A percentile compares a stretch with the other conserved stretches of the same genome.
phyloP scores from a whole-genome alignment of 2,329 filamentous ascomycete species.

The Arthrobotrys entomopaga region DNA sequence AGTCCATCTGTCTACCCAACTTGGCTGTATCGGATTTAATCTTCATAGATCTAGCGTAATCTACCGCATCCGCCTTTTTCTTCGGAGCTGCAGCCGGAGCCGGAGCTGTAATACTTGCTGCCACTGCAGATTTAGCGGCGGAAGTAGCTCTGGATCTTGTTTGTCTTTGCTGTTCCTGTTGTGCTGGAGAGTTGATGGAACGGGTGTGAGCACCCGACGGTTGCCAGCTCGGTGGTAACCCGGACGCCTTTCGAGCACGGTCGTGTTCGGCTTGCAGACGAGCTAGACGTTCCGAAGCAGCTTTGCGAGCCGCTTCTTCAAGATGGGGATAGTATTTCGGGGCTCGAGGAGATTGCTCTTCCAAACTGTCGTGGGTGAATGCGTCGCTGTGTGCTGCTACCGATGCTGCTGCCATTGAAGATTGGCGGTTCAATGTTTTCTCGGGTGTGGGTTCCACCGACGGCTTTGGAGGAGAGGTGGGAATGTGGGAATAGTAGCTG shows the following conservation, averaged over 20 bases:
- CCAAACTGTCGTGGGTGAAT: constrained; percentile 29
- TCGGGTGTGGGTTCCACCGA: background rate
- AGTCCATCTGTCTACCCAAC: constrained; percentile 35
- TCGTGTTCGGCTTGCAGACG: constrained; percentile 52
- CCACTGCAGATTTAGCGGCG: background rate
- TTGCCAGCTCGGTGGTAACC: constrained; percentile 48
- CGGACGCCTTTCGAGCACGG: constrained; percentile 40
- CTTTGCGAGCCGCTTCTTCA: constrained; percentile 53
- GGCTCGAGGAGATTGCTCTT: constrained; percentile 21
- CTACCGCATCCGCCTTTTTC: constrained; percentile 29
- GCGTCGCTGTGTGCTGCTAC: constrained; percentile 32
- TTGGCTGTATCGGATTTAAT: constrained; percentile 52
- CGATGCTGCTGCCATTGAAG: constrained; percentile 37
- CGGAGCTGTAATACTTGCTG: background rate
- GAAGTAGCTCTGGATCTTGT: constrained; percentile 5
- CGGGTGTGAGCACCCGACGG: constrained; percentile 17
- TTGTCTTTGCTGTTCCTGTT: background rate
- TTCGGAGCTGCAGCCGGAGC: background rate
- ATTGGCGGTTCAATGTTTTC: constrained; percentile 20
- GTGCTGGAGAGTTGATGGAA: constrained; percentile 10
- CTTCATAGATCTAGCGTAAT: constrained; percentile 40
- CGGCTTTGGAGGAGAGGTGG: constrained; percentile 36
- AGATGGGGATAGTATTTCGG: constrained; percentile 51
- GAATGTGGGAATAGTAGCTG: constrained; percentile 45
- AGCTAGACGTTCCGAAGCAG: constrained; percentile 42